Conservation (phyloP, 257 asterid species). For the Coffea eugenioides region DNA sequence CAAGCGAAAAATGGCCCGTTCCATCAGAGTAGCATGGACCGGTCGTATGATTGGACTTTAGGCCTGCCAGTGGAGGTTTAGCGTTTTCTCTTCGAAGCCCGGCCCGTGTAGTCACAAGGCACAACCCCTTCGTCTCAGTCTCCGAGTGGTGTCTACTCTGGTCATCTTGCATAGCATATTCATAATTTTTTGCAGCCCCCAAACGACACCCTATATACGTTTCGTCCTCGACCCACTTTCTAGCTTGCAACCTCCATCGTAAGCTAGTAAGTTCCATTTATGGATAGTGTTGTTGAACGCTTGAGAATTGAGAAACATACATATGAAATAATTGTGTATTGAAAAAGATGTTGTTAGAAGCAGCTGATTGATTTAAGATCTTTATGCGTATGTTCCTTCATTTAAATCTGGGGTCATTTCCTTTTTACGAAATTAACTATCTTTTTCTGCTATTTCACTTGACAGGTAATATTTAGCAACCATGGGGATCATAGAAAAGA, state of each 20-base stretch:
- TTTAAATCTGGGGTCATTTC: neutral
- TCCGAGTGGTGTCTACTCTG: neutral
- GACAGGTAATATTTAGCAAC: conserved; percentile 41
- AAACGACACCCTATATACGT: neutral
- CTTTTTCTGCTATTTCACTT: conserved; percentile 13
- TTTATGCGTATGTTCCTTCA: conserved; percentile 1
- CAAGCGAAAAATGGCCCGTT: too few relatives aligned
- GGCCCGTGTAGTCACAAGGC: neutral
- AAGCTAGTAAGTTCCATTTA: neutral
- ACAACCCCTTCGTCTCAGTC: neutral
- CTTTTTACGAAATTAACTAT: conserved; percentile 10
- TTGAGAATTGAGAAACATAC: neutral
- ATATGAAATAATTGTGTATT: neutral
- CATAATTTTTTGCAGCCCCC: neutral
- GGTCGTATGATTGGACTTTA: neutral
- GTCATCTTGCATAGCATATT: neutral
- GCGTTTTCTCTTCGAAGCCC: neutral
- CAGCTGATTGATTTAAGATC: conserved; percentile 1
- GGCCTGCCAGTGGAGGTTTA: too few relatives aligned
- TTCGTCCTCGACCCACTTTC: neutral
- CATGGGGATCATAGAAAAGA: conserved; percentile 97
- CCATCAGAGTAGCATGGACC: too few relatives aligned
- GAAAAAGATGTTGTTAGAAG: neutral
- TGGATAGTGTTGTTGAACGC: neutral
- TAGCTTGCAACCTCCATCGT: neutral